A percentile compares a stretch with the other conserved stretches of the same genome.
Evolutionary conservation across 2,329 filamentous ascomycete genomes (phyloP).

Genomic region (Microthyrium microscopicum): DNA sequence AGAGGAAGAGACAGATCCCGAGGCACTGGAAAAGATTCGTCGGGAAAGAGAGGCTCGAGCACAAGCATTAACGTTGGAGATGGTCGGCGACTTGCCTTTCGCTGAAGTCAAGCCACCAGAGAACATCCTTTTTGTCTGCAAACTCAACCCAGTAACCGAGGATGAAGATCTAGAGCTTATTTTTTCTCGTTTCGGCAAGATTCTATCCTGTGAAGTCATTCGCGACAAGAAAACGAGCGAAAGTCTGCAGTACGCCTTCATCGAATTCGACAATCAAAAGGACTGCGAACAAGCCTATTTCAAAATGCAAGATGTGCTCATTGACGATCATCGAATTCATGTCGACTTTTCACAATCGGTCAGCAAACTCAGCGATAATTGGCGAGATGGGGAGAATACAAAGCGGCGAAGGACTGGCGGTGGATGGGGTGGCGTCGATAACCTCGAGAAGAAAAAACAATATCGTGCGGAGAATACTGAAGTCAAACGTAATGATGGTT

Average conservation of each 20-base stretch:
- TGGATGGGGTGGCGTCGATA: conserved; percentile 80
- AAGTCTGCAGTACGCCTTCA: conserved; percentile 92
- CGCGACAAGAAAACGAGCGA: conserved; percentile 86
- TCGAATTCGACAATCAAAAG: conserved; percentile 85
- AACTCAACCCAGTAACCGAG: conserved; percentile 89
- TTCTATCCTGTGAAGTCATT: conserved; percentile 90
- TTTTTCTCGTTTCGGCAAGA: conserved; percentile 90
- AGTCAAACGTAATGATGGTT: conserved; percentile 34
- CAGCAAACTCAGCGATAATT: conserved; percentile 70
- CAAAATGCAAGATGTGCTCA: conserved; percentile 96
- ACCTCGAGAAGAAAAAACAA: conserved; percentile 78
- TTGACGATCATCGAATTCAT: conserved; percentile 93
- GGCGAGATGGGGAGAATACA: conserved; percentile 70
- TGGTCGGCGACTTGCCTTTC: conserved; percentile 94
- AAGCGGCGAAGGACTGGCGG: conserved; percentile 54
- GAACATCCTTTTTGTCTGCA: conserved; percentile 96
- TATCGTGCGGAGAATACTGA: conserved; percentile 49
- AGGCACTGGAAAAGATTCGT: conserved; percentile 60
- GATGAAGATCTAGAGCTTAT: conserved; percentile 91
- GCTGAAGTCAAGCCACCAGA: conserved; percentile 95
- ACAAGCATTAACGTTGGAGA: conserved; percentile 86
- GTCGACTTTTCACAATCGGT: conserved; percentile 97
- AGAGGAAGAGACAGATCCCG: conserved; percentile 63
- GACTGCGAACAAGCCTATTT: conserved; percentile 92
- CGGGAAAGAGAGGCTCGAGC: conserved; percentile 83